Percentiles rank a stretch among this genome's conserved stretches.
These are phyloP conservation scores for Xylaria venustula DNA, from an alignment of 495 filamentous ascomycete species.

Conservation along the genomic window DNA sequence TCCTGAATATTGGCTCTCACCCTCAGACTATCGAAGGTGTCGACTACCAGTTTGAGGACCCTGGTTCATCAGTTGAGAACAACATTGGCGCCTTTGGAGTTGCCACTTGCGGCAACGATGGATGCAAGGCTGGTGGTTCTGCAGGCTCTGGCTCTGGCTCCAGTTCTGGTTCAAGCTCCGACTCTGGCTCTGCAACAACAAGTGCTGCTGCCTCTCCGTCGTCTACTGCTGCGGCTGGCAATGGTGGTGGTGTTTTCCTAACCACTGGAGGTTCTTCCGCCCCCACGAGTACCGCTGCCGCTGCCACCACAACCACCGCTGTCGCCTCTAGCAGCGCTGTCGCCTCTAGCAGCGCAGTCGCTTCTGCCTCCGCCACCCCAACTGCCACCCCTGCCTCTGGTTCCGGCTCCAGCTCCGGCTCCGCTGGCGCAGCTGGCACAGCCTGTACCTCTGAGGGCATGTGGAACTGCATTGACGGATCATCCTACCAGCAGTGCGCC, in stretches of 20 bases:
- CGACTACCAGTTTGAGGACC: constrained; percentile 54
- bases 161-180: not conserved
- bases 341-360: not conserved
- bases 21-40: constrained; percentile 50
- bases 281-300: constrained; percentile 7
- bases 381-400: constrained; percentile 19
- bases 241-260: constrained; percentile 22
- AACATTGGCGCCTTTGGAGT: constrained; percentile 24
- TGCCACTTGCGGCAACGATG: constrained; percentile 21
- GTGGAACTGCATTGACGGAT: constrained; percentile 46
- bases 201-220: not conserved
- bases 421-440: constrained; percentile 21
- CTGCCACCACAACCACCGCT: constrained; percentile 8
- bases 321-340: not conserved
- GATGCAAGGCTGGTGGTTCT: constrained; percentile 15
- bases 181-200: not conserved
- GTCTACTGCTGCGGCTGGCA: not conserved
- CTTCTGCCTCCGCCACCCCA: constrained; percentile 14
- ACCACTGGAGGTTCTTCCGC: constrained; percentile 13
- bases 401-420: constrained; percentile 19
- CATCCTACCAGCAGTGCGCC: constrained; percentile 44
- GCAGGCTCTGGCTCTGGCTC: constrained; percentile 15
- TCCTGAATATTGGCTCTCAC: constrained; percentile 65
- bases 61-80: constrained; percentile 53
- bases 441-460: constrained; percentile 42